Evolutionary conservation across 805 yeast species (phyloP), one percentile per base, ranked within the genome.

Genomic region (Yamadazyma paraphyllophila): DNA sequence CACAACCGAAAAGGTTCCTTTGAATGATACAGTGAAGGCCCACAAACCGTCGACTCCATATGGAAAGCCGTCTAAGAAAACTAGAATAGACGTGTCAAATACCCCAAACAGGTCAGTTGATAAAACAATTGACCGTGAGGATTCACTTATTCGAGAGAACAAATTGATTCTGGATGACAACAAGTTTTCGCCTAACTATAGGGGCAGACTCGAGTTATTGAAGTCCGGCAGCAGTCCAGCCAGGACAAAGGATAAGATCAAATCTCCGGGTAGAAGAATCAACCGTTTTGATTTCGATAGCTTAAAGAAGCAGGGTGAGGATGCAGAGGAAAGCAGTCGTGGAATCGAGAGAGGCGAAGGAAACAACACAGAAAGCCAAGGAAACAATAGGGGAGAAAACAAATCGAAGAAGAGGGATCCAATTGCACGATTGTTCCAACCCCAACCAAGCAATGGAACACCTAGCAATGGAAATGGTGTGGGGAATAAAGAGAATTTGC

Each of bases 81-180:
- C 24, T 6, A 20, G 24, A 20, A 20, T 4, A 20, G 24, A 20
- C 24, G 24, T 20, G 24, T 20, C 24, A 20, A 20, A 20, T 20
- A 20, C 24, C 24, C 24, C 24, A 20, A 6, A 6, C 24, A 20
- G 24, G 24, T 20, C 24, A 20, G 24, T 20, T 6, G 24, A 20
- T 17, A 33, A n/a, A 26, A 47, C 30, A 17, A 33, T 17, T 11
- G 45, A 45, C 41, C 31, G 41, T 29, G 58, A 49, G 36, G 57
- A 52, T 24, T 27, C 27, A 2, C 36, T 52, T 11, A 57, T 59
- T 11, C 47, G 55, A 14, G 48, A 39, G 14, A 46, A 48, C 8
- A 57, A 57, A 38, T 45, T 63, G 11, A 57, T 63, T 8, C 48
- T 58, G 2, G 63, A 60, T 29, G 55, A 55, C 24, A 63, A 63